These are phyloP conservation scores for Calocera viscosa DNA, from an alignment of 768 basidiomycete species.

Conservation along the genomic window DNA sequence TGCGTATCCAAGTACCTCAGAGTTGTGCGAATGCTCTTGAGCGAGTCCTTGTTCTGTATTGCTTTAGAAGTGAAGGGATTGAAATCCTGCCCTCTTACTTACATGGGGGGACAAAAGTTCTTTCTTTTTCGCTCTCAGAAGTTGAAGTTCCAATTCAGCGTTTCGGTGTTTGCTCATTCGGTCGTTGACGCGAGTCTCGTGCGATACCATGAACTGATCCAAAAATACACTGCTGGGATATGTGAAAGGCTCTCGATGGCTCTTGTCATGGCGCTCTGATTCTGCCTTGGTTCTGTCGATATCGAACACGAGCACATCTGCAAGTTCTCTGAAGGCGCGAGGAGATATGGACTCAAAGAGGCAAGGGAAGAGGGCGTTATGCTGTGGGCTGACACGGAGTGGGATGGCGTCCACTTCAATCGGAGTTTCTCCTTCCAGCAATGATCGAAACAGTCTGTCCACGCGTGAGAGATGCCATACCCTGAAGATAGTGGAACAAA, in stretches of 20 bases:
- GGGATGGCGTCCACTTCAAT: not conserved
- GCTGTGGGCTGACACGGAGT: not conserved
- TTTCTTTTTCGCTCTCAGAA: not conserved
- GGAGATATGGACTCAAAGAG: not conserved
- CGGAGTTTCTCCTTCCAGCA: not conserved
- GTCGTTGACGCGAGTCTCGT: not conserved
- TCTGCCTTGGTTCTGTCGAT: not conserved
- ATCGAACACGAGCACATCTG: not conserved
- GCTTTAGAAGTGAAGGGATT: not conserved
- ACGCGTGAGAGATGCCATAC: not conserved
- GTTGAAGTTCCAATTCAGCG: not conserved
- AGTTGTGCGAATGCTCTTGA: not conserved
- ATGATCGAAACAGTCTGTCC: not conserved
- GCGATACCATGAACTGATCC: not conserved
- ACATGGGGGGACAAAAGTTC: not conserved
- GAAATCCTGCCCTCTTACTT: not conserved
- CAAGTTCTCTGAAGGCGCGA: not conserved
- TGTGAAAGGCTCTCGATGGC: not conserved
- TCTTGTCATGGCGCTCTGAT: not conserved
- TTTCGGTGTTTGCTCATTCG: not conserved
- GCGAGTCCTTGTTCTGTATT: not conserved
- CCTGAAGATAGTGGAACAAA: too few relatives aligned
- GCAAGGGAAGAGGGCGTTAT: not conserved
- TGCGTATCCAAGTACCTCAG: not conserved
- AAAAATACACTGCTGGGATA: not conserved